These are phyloP conservation scores for Acanthochlamys bracteata DNA, from an alignment of 106 monocot species.

Conservation along the genomic window DNA sequence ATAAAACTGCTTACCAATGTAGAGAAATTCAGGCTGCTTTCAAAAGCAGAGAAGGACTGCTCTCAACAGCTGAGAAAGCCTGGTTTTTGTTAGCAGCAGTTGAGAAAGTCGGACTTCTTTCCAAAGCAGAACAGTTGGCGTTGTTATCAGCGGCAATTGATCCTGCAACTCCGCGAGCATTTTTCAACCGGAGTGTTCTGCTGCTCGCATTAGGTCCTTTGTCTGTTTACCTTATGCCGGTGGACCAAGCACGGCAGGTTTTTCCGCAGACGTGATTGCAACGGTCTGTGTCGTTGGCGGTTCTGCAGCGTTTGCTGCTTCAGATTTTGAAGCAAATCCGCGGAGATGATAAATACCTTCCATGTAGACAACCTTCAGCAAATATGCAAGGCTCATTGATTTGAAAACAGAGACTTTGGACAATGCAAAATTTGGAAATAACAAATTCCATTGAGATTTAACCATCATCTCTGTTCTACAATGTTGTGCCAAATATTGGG, in stretches of 20 bases:
- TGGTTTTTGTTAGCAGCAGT: conserved; percentile 74
- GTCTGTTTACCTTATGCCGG: conserved; percentile 68
- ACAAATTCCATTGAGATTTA: too few species aligned
- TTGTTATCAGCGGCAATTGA: conserved; percentile 80
- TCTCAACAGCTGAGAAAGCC: conserved; percentile 67
- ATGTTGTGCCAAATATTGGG: too few species aligned
- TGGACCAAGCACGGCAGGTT: conserved; percentile 56
- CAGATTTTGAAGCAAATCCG: conserved; percentile 66
- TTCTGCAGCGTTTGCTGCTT: conserved; percentile 78
- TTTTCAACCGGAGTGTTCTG: conserved; percentile 40
- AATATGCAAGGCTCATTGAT: too few species aligned
- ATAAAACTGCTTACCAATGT: conserved; percentile 90
- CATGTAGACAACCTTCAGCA: too few species aligned
- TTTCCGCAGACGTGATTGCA: conserved; percentile 57
- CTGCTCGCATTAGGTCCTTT: conserved; percentile 55
- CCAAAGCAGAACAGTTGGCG: conserved; percentile 84
- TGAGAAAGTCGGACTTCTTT: conserved; percentile 80
- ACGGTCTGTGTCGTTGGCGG: conserved; percentile 55
- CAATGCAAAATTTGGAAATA: too few species aligned
- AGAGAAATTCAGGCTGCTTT: conserved; percentile 85
- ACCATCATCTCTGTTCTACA: too few species aligned
- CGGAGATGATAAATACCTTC: conserved; percentile 26
- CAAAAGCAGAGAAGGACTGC: conserved; percentile 94
- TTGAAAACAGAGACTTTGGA: too few species aligned
- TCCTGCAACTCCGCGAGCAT: conserved; percentile 45